Evolutionary conservation across 352 stramenopile species (phyloP).

Genomic region (Blastocystis sp.): DNA sequence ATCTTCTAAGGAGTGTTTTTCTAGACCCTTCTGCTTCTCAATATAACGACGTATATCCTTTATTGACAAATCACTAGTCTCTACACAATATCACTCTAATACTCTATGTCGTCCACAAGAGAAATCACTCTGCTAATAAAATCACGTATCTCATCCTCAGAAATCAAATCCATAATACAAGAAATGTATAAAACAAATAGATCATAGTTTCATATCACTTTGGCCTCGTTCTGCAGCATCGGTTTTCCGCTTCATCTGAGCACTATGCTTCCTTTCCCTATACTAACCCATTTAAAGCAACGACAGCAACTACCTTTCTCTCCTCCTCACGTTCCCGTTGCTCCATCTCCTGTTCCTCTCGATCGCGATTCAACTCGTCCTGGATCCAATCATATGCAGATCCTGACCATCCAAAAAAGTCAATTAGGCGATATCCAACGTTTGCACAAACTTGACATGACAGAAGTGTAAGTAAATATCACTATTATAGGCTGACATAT

Average conservation of each 20-base stretch:
- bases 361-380: background rate
- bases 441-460: slow-evolving; percentile 8
- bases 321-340: background rate
- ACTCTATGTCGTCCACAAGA: background rate
- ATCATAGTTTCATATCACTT: no score
- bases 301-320: background rate
- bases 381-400: slow-evolving; percentile 40
- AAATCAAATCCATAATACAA: no score
- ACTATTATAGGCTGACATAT: background rate
- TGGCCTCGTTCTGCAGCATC: no score
- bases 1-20: background rate
- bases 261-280: background rate
- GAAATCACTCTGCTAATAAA: background rate
- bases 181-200: background rate
- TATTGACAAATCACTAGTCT: background rate
- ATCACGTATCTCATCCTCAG: background rate
- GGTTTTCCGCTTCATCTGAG: no score
- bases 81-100: background rate
- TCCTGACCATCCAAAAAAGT: slow-evolving; percentile 9
- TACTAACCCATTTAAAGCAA: background rate
- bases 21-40: background rate
- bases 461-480: background rate
- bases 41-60: background rate
- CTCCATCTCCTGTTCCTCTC: background rate
- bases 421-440: slow-evolving; percentile 3